Conservation (phyloP, 352 stramenopile genomes). For the Elongisporangium anandrum region DNA sequence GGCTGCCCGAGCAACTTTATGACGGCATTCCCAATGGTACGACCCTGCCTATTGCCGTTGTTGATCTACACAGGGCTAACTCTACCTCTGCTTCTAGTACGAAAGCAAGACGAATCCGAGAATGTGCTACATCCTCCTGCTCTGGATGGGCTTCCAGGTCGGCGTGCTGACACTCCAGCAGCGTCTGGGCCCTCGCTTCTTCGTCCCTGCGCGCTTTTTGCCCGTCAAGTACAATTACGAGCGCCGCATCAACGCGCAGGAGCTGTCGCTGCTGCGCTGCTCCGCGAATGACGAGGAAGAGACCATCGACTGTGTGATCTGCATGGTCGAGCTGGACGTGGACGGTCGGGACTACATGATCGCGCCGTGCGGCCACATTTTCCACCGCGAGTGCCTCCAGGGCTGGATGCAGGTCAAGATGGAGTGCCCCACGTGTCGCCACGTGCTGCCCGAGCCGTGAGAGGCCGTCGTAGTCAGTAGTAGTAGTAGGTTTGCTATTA, state of each 20-base stretch:
- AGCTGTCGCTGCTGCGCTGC: constrained; percentile 55
- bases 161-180: constrained; percentile 90
- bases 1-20: constrained; percentile 93
- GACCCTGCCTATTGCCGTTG: no score
- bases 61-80: no score
- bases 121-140: constrained; percentile 73
- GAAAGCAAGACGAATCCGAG: constrained; percentile 60
- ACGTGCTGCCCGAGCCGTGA: constrained; percentile 84
- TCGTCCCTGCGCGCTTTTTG: constrained; percentile 93
- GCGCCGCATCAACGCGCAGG: constrained; percentile 69
- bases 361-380: constrained; percentile 95
- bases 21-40: constrained; percentile 75
- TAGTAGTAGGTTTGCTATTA: not conserved
- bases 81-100: constrained; percentile 52
- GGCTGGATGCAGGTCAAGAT: constrained; percentile 98
- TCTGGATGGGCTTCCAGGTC: constrained; percentile 93
- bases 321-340: constrained; percentile 80
- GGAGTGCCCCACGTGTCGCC: constrained; percentile 95
- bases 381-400: constrained; percentile 92
- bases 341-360: constrained; percentile 93
- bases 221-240: constrained; percentile 98
- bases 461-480: not conserved
- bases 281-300: constrained; percentile 54
- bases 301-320: constrained; percentile 83
- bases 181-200: constrained; percentile 92